phyloP scores from a whole-genome alignment of 192 early-diverging fungal genomes.

The Podila verticillata region DNA sequence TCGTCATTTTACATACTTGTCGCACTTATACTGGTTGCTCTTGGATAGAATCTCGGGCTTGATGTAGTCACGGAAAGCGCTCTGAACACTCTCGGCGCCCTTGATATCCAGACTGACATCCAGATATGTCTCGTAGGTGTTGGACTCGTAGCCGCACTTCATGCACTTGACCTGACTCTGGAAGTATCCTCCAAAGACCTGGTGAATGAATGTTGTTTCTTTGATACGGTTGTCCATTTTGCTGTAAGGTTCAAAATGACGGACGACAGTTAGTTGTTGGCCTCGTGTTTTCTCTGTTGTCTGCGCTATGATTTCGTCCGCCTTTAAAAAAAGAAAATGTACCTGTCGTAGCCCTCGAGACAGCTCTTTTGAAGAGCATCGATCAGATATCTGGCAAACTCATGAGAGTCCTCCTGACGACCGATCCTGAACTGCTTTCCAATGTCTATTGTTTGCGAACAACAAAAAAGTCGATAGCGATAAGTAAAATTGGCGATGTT shows the following conservation, averaged over 20 bases:
- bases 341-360: background rate
- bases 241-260: slow-evolving; percentile 13
- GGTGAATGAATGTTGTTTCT: slow-evolving; percentile 78
- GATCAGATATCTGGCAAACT: slow-evolving; percentile 81
- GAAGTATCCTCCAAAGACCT: slow-evolving; percentile 86
- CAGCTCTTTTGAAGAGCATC: slow-evolving; percentile 58
- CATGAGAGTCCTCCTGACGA: slow-evolving; percentile 91
- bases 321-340: background rate
- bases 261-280: background rate
- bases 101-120: slow-evolving; percentile 85
- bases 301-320: background rate
- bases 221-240: slow-evolving; percentile 75
- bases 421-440: slow-evolving; percentile 82
- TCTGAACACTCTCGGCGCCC: slow-evolving; percentile 66
- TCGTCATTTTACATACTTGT: slow-evolving; percentile 57
- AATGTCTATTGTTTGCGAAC: slow-evolving; percentile 54
- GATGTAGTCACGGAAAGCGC: slow-evolving; percentile 77
- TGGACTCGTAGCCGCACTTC: slow-evolving; percentile 77
- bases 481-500: too few relatives aligned
- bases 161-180: slow-evolving; percentile 83
- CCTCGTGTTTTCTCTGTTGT: background rate
- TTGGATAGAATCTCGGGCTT: slow-evolving; percentile 72
- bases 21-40: slow-evolving; percentile 83
- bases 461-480: too few relatives aligned
- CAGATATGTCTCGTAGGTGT: slow-evolving; percentile 80